Evolutionary conservation across 306 rosid species (phyloP), one percentile per base, ranked within the genome.

Genomic region (Trifolium pratense): DNA sequence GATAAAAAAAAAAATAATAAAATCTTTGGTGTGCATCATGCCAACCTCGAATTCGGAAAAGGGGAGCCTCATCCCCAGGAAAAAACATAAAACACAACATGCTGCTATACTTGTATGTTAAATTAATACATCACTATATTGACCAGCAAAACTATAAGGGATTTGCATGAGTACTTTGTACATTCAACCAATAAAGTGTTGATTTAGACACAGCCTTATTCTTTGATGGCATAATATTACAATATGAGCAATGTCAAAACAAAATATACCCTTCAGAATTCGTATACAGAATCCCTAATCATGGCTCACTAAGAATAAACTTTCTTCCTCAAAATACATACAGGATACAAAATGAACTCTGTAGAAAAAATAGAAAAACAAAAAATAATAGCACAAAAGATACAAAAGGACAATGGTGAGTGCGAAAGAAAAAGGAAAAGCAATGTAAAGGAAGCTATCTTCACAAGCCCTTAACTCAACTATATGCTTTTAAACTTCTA

Each of bases 321-420:
- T 64, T 63, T 62, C 80, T 70, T 63, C 61, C 80, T 51, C 63
- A 63, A 59, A 32, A 55, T 51, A 39, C 52, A 55, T 49, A 37
- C 43, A 75, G 11, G 58, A 13, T 63, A 78, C 69, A 74, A 48
- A 67, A 42, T 12, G 66, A 21, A 14, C 65, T 18, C 3, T 58
- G 65, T 25, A 51, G 51, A 17, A 66, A 74, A 64, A 66, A 65
- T 36, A 5, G 3, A 57, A 36, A 45, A 69, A 65, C 25, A 25
- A 36, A 46, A 46, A 69, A 66, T 49, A 25, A 49, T 77, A 61
- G 66, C 76, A 77, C 81, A 77, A 26, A 61, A 17, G 73, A 73
- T 79, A 67, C 79, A 73, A 67, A 65, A 68, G 64, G 51, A 53
- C 32, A 76, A 70, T 11, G 36, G 55, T 40, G 51, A 23, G 48